phyloP scores from a whole-genome alignment of 2,329 filamentous ascomycete species.

The Clonostachys rosea region DNA sequence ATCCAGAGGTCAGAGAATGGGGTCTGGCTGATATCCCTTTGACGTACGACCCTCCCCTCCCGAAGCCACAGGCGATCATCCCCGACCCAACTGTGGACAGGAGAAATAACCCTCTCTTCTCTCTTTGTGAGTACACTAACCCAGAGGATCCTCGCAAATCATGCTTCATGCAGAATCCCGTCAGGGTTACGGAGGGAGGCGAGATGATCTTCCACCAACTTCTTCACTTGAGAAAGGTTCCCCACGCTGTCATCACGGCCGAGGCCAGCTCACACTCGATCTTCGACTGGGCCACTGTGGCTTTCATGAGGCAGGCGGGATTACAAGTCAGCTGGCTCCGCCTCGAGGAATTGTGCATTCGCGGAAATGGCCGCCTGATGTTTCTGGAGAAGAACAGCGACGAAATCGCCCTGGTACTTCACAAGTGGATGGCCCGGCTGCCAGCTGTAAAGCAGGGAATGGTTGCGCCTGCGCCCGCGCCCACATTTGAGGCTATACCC shows the following conservation, averaged over 20 bases:
- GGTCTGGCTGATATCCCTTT: constrained; percentile 43
- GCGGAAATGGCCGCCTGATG: constrained; percentile 52
- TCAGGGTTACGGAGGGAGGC: neutral
- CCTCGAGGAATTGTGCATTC: constrained; percentile 34
- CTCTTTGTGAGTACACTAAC: neutral
- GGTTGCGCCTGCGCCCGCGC: too few species aligned
- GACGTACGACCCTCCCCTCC: constrained; percentile 34
- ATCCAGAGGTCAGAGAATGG: constrained; percentile 25
- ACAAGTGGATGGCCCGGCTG: constrained; percentile 16
- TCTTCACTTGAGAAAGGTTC: constrained; percentile 38
- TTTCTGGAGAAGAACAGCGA: constrained; percentile 48
- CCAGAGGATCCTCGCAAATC: neutral
- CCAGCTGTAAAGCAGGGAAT: neutral
- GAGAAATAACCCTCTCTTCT: neutral
- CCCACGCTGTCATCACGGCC: constrained; percentile 42
- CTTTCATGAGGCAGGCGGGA: constrained; percentile 48
- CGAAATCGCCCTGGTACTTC: constrained; percentile 28
- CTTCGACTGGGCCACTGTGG: constrained; percentile 50
- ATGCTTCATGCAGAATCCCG: neutral
- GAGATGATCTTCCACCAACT: constrained; percentile 27
- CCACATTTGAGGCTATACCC: too few species aligned
- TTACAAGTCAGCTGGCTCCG: constrained; percentile 34
- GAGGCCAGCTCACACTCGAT: constrained; percentile 48
- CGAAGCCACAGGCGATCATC: neutral
- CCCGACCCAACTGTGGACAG: neutral